Evolutionary conservation across 1,139 yeast species (phyloP), one percentile per base, ranked within the genome.

Genomic region (Saccharomyces hybrid): DNA sequence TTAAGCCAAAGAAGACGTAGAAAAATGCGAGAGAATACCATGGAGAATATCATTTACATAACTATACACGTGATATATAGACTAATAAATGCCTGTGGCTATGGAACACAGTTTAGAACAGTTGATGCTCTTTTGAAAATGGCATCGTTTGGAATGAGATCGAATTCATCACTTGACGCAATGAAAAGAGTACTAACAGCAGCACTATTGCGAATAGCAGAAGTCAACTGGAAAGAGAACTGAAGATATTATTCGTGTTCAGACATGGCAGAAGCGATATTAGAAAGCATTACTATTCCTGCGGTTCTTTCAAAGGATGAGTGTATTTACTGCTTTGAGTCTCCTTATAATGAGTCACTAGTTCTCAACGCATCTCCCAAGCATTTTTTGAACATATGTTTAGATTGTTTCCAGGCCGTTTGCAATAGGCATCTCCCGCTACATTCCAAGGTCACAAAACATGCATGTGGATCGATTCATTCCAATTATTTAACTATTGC

Each of bases 261-360:
- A 20, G 34, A 14, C 4, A 56, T 52, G 52, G 48, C 50, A 9
- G 57, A 49, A 14, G 48, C 32, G 5, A 3, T 59, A 3, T 41
- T 61, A 25, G 48, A 44, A 9, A 47, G 41, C 13, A n/a, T 63
- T 6, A 50, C 52, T 6, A 56, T 70, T 14, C 73, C 72, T 2
- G n/a, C 59, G 3, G 61, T 61, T 4, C 59, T 70, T 23, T 58
- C 66, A 4, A 68, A 63, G 50, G 71, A 69, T 58, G 72, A 70
- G 55, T 70, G 73, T 58, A 63, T 67, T 13, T 70, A 69, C 51
- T 70, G 73, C 54, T 70, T 59, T 49, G 68, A 65, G 49, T 59
- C 68, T 4, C 60, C 62, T 49, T 59, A 62, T 47, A 70, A 70
- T 51, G 48, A 50, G 5, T 46, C 41, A n/a, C 8, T 41, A 13